phyloP scores from a whole-genome alignment of 2,329 filamentous ascomycete species.

The Aspergillus carbonarius region DNA sequence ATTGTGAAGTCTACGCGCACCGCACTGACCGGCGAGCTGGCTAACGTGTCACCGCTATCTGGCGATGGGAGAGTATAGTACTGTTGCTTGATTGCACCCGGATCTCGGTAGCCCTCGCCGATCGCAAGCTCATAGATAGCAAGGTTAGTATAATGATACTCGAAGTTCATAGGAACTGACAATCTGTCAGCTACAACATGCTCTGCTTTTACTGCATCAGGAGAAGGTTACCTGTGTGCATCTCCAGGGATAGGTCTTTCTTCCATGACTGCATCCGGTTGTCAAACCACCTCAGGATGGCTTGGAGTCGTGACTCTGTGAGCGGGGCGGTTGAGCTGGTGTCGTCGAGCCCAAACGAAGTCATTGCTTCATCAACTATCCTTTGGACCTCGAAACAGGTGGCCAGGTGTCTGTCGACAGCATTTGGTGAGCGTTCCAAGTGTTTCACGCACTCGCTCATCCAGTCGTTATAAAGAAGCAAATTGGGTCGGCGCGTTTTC shows the following conservation, averaged over 20 bases:
- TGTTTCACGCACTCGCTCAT: conserved; percentile 34
- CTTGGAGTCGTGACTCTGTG: conserved; percentile 35
- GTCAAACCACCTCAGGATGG: conserved; percentile 37
- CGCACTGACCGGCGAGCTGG: conserved; percentile 26
- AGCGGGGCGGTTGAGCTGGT: conserved; percentile 32
- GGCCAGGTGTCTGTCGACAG: conserved; percentile 31
- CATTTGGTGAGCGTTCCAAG: conserved; percentile 30
- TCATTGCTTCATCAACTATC: conserved; percentile 36
- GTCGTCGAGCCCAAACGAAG: conserved; percentile 38
- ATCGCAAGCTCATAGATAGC: conserved; percentile 15
- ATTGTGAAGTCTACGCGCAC: conserved; percentile 37
- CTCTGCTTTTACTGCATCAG: not conserved
- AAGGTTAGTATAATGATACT: conserved; percentile 17
- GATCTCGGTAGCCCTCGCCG: conserved; percentile 33
- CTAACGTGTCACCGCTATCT: conserved; percentile 14
- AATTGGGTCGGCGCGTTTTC: conserved; percentile 37
- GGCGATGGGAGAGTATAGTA: conserved; percentile 35
- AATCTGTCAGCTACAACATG: not conserved
- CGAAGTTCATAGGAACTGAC: conserved; percentile 17
- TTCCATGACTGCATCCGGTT: conserved; percentile 37
- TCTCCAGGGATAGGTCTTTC: conserved; percentile 27
- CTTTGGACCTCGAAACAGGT: conserved; percentile 37
- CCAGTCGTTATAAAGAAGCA: conserved; percentile 39
- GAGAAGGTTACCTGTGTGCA: conserved; percentile 28
- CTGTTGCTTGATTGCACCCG: conserved; percentile 32